Base-by-base conservation (phyloP, 2,329 filamentous ascomycete genomes). In the Ilyonectria sp. region DNA sequence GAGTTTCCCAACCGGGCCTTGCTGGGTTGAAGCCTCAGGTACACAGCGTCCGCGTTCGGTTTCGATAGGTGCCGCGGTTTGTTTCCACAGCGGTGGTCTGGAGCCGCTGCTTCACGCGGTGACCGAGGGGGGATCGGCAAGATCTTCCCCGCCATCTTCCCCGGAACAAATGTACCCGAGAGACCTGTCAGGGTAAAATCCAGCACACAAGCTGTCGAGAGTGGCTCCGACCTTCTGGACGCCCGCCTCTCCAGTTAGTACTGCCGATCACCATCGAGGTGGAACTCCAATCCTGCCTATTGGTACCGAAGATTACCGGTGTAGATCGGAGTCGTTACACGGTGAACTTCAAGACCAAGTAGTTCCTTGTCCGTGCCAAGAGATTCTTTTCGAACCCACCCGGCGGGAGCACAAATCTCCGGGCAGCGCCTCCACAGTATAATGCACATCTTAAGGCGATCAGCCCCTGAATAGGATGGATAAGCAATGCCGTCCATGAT, bases 401-500 rank as follows among this genome's bases (percentile, higher is more conserved):
- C 31, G 55, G 54, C 43, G 17, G 13, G 35, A 15, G 50, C 52
- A 50, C 53, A 61, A 61, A 56, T 73, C 54, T 61, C 53, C 58
- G 62, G 62, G 62, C 23, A 53, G 47, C n/a, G 52, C 59, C 50
- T 67, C 40, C 67, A 65, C 63, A 66, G 74, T 67, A 74, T 73
- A 72, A 65, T 70, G 72, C 65, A 68, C 72, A 75, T 75, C 74
- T 75, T 76, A 75, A 76, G 74, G 65, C 74, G 74, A 75, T 75
- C 74, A 72, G 53, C 66, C 69, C 66, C 60, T 44, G 47, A 21
- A 58, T 6, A 19, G 56, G 61, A 53, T 56, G 60, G 56, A 60
- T 50, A 63, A 26, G 52, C 37, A 49, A 63, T 59, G 26, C 15
- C 50, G 23, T 13, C 47, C 19, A 13, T 21, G 9, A 46, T 50